Percentiles rank a stretch among this genome's conserved stretches.
Conservation (phyloP, 202 grass and related monocot species). For the Saccharum hybrid region DNA sequence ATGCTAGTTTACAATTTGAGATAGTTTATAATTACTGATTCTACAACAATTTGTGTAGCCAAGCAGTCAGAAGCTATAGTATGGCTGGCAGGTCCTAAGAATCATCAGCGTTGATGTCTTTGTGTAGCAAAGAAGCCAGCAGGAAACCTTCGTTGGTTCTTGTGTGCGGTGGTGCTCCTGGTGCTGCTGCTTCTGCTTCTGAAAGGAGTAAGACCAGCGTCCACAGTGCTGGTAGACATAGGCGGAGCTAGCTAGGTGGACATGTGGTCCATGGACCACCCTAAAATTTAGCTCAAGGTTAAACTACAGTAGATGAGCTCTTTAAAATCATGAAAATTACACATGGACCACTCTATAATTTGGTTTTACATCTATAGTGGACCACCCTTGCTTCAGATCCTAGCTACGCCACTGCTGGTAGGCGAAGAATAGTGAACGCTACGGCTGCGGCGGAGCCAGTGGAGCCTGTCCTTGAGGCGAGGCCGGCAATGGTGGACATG, state of each 20-base stretch:
- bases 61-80: background rate
- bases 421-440: conserved; percentile 67
- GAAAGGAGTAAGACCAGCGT: conserved; percentile 53
- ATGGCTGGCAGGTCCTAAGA: background rate
- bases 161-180: conserved; percentile 29
- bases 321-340: too few species aligned
- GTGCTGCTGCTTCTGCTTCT: conserved; percentile 59
- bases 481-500: conserved; percentile 31
- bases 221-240: conserved; percentile 34
- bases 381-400: too few species aligned
- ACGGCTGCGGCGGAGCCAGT: conserved; percentile 59
- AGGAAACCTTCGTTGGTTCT: conserved; percentile 42
- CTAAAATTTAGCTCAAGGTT: too few species aligned
- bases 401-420: too few species aligned
- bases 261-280: too few species aligned
- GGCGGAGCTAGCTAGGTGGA: too few species aligned
- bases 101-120: conserved; percentile 7
- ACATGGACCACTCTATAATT: too few species aligned
- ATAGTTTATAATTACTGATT: conserved; percentile 21
- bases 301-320: too few species aligned
- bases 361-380: too few species aligned
- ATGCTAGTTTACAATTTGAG: conserved; percentile 35
- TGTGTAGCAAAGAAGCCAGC: conserved; percentile 45
- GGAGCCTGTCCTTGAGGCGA: conserved; percentile 44
- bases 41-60: background rate